Conservation (phyloP, 2,329 filamentous ascomycete genomes). For the Onygenales sp. region DNA sequence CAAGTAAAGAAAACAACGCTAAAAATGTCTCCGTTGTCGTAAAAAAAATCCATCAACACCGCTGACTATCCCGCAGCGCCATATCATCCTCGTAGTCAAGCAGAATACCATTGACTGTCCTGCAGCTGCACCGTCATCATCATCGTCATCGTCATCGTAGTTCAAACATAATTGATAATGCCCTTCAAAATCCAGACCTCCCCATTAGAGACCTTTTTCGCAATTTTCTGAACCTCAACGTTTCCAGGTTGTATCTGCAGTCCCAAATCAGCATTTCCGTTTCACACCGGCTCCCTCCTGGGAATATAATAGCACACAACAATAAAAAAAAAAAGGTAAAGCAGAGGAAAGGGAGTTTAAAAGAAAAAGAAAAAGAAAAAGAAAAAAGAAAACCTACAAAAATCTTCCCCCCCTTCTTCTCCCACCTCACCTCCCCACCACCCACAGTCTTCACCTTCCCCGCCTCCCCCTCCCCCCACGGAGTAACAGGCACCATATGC, state of each 20-base stretch:
- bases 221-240: conserved; percentile 66
- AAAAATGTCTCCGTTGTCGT: no score
- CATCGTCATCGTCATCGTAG: not conserved
- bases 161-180: conserved; percentile 44
- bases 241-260: conserved; percentile 56
- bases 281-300: not conserved
- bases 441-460: conserved; percentile 55
- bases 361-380: not conserved
- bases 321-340: not conserved
- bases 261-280: conserved; percentile 1
- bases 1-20: not conserved
- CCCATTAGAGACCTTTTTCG: conserved; percentile 72
- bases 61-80: no score
- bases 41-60: no score
- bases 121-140: not conserved
- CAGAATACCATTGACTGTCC: not conserved
- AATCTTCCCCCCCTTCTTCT: conserved; percentile 54
- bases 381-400: conserved; percentile 42
- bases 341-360: not conserved
- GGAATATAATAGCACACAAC: not conserved
- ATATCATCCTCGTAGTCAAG: no score
- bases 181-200: conserved; percentile 71
- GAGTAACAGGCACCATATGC: conserved; percentile 58
- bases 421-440: conserved; percentile 74
- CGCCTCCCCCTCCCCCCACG: conserved; percentile 7